Conservation (phyloP, 192 early-diverging fungal genomes). For the Backusella macrospora region DNA sequence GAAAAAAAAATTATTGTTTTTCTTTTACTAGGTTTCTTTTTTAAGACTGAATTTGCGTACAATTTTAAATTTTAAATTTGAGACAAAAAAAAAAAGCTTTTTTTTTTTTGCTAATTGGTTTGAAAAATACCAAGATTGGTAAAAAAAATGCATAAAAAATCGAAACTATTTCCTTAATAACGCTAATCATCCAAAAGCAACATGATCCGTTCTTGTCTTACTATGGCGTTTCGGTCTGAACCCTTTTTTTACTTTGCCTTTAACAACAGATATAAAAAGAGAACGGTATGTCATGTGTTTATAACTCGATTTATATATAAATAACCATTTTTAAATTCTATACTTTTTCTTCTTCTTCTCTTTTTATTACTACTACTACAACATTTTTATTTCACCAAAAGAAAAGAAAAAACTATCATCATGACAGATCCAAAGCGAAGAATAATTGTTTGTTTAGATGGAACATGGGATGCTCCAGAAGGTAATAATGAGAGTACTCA, state of each 20-base stretch:
- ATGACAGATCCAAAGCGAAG: neutral
- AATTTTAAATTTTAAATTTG: too few species aligned
- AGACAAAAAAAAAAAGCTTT: too few species aligned
- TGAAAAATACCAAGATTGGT: too few species aligned
- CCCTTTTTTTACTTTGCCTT: neutral
- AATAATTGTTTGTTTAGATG: constrained; percentile 22
- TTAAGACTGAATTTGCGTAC: too few species aligned
- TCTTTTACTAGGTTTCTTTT: too few species aligned
- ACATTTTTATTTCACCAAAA: neutral
- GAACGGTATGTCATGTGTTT: neutral
- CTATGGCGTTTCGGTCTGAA: neutral
- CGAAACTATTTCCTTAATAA: neutral
- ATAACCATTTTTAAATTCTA: neutral
- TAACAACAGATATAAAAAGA: neutral
- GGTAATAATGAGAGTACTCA: too few species aligned
- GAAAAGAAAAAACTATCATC: neutral
- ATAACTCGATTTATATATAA: neutral
- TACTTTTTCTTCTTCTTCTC: neutral
- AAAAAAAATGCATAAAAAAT: constrained; percentile 5
- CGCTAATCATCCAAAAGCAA: neutral
- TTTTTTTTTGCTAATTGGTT: too few species aligned
- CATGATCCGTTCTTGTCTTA: constrained; percentile 7
- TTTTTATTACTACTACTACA: neutral
- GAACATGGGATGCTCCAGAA: constrained; percentile 20
- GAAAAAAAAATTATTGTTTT: too few species aligned